A percentile compares a stretch with the other conserved stretches of the same genome.
Evolutionary conservation across 2,329 filamentous ascomycete species (phyloP).

Genomic region (Aspergillus intermedius): DNA sequence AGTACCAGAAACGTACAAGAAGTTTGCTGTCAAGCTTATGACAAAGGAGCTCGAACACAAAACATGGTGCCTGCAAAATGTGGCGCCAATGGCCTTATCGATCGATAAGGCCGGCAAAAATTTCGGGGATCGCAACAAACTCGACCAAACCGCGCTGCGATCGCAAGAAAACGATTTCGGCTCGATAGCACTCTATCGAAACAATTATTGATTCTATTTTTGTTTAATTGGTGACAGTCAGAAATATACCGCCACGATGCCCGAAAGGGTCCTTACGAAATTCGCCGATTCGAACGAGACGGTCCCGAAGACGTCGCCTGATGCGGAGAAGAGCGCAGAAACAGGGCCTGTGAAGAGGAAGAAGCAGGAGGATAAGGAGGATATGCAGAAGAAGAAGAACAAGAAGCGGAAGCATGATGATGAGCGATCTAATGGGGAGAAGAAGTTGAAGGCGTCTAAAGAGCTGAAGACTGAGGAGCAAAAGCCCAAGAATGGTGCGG

Average conservation of each 20-base stretch:
- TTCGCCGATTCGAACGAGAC: conserved; percentile 30
- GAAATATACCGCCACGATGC: conserved; percentile 25
- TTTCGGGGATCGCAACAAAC: conserved; percentile 12
- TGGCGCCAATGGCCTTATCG: conserved; percentile 20
- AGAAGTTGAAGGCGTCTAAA: neutral
- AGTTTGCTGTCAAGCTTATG: no score
- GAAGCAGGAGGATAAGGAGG: conserved; percentile 4
- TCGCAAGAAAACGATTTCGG: neutral
- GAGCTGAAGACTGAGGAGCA: neutral
- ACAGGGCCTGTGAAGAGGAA: conserved; percentile 7
- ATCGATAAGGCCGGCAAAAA: conserved; percentile 25
- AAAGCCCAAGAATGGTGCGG: neutral
- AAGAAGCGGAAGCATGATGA: conserved; percentile 29
- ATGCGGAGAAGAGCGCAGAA: neutral
- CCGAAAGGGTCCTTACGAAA: conserved; percentile 35
- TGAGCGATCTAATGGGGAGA: neutral
- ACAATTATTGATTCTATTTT: neutral
- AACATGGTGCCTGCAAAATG: neutral
- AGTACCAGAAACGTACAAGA: no score
- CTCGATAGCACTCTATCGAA: neutral
- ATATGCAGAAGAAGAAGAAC: conserved; percentile 13
- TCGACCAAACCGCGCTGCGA: conserved; percentile 5
- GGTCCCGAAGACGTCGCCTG: conserved; percentile 3
- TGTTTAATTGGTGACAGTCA: neutral
- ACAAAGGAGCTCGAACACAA: no score